Percentiles rank a stretch among this genome's conserved stretches.
Conservation (phyloP, 805 yeast genomes). For the Candida railenensis region DNA sequence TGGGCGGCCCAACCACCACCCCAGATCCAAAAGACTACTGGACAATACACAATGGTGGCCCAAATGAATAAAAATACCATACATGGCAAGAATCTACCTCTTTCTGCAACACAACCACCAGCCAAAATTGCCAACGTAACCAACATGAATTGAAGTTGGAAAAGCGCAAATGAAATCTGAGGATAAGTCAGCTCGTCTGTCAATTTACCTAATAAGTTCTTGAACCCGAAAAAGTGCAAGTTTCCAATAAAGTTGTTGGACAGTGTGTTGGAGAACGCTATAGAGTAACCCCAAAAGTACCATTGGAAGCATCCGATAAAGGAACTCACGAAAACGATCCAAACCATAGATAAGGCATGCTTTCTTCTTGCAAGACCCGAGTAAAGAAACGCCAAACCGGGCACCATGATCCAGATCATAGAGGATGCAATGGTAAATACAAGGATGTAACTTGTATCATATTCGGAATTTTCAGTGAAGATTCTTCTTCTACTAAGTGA, state of each 20-base stretch:
- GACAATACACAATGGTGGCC: constrained; percentile 92
- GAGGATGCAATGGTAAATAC: constrained; percentile 61
- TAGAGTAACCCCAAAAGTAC: constrained; percentile 98
- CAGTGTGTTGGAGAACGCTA: constrained; percentile 81
- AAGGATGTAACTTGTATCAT: constrained; percentile 26
- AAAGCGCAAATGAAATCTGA: constrained; percentile 78
- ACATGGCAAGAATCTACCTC: constrained; percentile 86
- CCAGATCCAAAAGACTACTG: constrained; percentile 97
- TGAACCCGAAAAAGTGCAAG: constrained; percentile 76
- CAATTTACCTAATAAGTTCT: constrained; percentile 57
- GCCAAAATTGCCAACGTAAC: constrained; percentile 91
- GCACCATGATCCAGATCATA: constrained; percentile 86
- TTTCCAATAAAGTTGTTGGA: constrained; percentile 87
- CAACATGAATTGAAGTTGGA: constrained; percentile 88
- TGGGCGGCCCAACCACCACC: constrained; percentile 91
- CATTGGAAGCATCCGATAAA: constrained; percentile 81
- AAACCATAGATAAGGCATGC: constrained; percentile 82
- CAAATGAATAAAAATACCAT: constrained; percentile 80
- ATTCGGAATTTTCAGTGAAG: constrained; percentile 33
- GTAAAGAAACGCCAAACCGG: constrained; percentile 90
- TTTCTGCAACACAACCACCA: constrained; percentile 84
- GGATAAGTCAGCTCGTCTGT: constrained; percentile 56
- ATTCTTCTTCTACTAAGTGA: constrained; percentile 28
- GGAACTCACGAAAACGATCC: constrained; percentile 74
- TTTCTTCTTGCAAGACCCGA: constrained; percentile 89